These are phyloP conservation scores for Trichosanthes truncata DNA, from an alignment of 306 rosid species.

Conservation along the genomic window DNA sequence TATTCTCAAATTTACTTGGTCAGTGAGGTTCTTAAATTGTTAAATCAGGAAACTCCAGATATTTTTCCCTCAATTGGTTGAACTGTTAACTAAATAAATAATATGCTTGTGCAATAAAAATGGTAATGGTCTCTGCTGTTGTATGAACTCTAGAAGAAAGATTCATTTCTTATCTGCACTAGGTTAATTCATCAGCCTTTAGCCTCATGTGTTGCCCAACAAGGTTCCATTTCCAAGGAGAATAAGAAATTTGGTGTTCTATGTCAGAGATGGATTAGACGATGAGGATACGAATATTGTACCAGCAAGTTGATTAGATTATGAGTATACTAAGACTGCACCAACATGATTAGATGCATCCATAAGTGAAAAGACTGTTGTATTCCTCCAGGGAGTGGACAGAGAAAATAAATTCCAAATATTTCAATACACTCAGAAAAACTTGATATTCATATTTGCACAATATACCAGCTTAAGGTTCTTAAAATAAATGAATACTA, in stretches of 20 bases:
- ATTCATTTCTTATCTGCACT: background rate
- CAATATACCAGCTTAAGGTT: constrained; percentile 1
- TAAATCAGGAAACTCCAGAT: background rate
- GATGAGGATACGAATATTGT: background rate
- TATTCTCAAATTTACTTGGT: background rate
- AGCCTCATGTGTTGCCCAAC: background rate
- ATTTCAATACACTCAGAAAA: background rate
- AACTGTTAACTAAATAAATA: background rate
- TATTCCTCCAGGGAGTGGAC: background rate
- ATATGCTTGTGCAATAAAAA: background rate
- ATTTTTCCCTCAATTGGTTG: background rate
- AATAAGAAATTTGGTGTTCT: background rate
- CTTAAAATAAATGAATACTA: constrained; percentile 1
- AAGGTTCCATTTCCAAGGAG: background rate
- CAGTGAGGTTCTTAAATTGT: background rate
- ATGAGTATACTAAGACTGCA: background rate
- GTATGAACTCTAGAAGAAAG: background rate
- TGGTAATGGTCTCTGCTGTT: background rate
- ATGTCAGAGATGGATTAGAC: background rate
- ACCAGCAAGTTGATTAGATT: background rate
- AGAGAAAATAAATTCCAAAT: background rate
- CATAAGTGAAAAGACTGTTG: background rate
- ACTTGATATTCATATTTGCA: background rate
- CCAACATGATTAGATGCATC: background rate
- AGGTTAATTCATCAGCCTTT: background rate